phyloP scores from a whole-genome alignment of 805 yeast species.

The Lachancea thermotolerans region DNA sequence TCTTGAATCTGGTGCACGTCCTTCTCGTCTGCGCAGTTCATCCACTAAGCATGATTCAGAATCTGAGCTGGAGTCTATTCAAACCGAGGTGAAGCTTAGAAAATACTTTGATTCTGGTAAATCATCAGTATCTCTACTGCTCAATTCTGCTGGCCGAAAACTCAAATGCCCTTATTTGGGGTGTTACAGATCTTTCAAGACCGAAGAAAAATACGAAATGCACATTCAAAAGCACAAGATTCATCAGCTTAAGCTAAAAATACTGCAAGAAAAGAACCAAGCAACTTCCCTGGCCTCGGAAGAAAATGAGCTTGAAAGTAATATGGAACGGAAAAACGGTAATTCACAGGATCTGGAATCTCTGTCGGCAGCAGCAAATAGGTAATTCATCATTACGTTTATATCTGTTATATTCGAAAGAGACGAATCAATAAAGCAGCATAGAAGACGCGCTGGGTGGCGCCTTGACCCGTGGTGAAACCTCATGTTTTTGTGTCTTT shows the following conservation, averaged over 20 bases:
- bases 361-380: neutral
- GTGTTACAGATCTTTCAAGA: constrained; percentile 49
- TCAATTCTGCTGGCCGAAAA: constrained; percentile 33
- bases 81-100: constrained; percentile 24
- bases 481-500: too few species aligned
- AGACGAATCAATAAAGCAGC: too few species aligned
- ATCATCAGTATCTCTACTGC: constrained; percentile 26
- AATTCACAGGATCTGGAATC: neutral
- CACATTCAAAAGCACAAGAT: constrained; percentile 32
- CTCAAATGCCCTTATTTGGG: constrained; percentile 42
- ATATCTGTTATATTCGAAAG: too few species aligned
- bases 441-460: too few species aligned
- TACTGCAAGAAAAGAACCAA: constrained; percentile 12
- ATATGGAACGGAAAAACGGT: neutral
- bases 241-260: constrained; percentile 28
- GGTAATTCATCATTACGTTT: neutral
- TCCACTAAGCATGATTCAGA: constrained; percentile 4
- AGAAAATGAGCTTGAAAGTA: neutral
- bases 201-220: constrained; percentile 28
- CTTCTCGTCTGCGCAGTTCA: neutral
- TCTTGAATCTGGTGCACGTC: too few species aligned
- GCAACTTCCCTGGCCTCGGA: neutral
- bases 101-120: constrained; percentile 22
- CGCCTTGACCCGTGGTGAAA: too few species aligned
- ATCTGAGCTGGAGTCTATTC: constrained; percentile 14